phyloP scores from a whole-genome alignment of 208 protist genomes.

The Borovskyia barvae region DNA sequence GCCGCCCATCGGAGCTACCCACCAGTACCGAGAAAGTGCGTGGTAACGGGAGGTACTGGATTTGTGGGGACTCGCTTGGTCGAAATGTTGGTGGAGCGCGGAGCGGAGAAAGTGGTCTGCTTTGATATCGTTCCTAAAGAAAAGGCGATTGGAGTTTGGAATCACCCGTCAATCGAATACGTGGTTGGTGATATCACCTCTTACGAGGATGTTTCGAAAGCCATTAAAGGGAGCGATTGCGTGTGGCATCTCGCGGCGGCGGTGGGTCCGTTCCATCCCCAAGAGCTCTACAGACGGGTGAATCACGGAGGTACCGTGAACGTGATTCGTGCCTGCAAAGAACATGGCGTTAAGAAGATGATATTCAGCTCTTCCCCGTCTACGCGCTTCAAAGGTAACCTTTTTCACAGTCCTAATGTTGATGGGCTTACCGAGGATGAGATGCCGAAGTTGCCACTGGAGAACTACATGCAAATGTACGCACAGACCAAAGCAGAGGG shows the following conservation, averaged over 20 bases:
- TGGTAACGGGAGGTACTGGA: conserved; percentile 94
- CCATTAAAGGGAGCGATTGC: conserved; percentile 89
- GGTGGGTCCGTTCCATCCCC: conserved; percentile 93
- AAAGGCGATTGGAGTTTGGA: conserved; percentile 67
- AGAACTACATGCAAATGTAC: conserved; percentile 93
- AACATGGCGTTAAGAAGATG: conserved; percentile 88
- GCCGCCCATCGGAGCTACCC: conserved; percentile 57
- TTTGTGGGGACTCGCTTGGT: conserved; percentile 94
- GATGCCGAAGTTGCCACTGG: conserved; percentile 84
- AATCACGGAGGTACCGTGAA: conserved; percentile 93
- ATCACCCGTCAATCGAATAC: conserved; percentile 88
- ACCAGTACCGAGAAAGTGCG: conserved; percentile 81
- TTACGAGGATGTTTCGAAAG: conserved; percentile 66
- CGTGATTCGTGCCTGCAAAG: conserved; percentile 91
- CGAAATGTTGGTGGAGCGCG: conserved; percentile 95
- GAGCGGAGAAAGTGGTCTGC: conserved; percentile 85
- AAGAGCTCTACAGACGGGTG: conserved; percentile 83
- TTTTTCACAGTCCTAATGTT: conserved; percentile 89
- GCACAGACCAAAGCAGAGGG: conserved; percentile 92
- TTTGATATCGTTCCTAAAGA: conserved; percentile 91
- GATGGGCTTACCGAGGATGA: conserved; percentile 91
- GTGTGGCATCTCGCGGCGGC: conserved; percentile 94
- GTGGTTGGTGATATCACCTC: conserved; percentile 89
- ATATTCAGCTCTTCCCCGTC: conserved; percentile 94
- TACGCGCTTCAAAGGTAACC: conserved; percentile 89